Evolutionary conservation across 108 stramenopile species (phyloP).

Genomic region (Nannochloropsis oceanica): DNA sequence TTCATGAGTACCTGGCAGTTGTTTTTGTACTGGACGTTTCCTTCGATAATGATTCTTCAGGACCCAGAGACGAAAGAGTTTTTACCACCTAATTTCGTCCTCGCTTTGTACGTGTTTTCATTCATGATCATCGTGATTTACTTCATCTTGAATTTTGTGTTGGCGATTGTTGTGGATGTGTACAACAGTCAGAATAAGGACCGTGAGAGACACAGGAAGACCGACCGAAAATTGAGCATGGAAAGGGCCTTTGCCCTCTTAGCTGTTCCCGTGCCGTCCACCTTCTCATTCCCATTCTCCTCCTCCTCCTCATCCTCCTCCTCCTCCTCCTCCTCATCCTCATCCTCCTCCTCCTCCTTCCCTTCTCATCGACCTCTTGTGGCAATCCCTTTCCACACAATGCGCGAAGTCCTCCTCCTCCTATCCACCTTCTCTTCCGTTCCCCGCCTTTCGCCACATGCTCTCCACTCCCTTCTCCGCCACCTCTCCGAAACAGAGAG

Average conservation of each 20-base stretch:
- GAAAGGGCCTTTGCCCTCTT: neutral
- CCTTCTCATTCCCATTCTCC: neutral
- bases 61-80: neutral
- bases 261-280: neutral
- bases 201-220: neutral
- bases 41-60: neutral
- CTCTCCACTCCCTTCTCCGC: neutral
- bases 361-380: neutral
- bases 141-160: neutral
- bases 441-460: neutral
- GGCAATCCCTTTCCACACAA: neutral
- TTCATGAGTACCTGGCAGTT: neutral
- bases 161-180: neutral
- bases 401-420: neutral
- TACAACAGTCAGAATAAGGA: neutral
- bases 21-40: neutral
- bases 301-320: neutral
- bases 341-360: neutral
- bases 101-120: neutral
- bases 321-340: neutral
- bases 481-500: neutral
- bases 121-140: neutral
- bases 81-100: neutral
- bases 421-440: neutral
- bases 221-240: neutral